Conservation (phyloP, 257 asterid genomes). For the Gentiana macrophylla region DNA sequence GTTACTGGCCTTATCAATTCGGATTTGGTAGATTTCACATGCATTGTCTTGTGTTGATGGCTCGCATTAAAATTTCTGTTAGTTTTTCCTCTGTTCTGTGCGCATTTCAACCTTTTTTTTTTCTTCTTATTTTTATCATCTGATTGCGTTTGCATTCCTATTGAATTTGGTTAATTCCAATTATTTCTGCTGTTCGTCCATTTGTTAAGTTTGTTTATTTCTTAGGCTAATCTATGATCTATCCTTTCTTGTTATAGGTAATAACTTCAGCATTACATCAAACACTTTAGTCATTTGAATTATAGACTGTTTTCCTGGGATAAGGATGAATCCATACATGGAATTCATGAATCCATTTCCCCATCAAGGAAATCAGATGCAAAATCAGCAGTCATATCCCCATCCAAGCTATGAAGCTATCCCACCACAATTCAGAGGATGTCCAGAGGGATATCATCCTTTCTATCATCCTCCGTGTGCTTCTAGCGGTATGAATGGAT, state of each 20-base stretch:
- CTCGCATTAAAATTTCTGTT: neutral
- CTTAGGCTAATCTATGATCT: too few species aligned
- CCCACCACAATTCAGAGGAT: constrained; percentile 19
- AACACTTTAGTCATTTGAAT: neutral
- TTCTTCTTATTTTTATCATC: too few species aligned
- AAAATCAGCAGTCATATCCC: constrained; percentile 17
- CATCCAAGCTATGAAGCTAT: constrained; percentile 20
- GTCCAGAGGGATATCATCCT: constrained; percentile 22
- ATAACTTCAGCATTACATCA: neutral
- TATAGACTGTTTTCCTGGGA: neutral
- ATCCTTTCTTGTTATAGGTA: neutral
- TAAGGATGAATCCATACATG: constrained; percentile 38
- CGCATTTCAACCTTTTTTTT: neutral
- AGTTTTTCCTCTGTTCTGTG: neutral
- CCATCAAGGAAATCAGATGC: constrained; percentile 29
- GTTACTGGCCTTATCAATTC: neutral
- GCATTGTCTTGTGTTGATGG: neutral
- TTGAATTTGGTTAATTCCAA: neutral
- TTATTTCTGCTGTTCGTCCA: neutral
- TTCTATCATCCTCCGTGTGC: constrained; percentile 29
- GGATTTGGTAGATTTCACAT: too few species aligned
- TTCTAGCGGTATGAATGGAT: constrained; percentile 27
- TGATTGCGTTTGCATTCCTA: neutral
- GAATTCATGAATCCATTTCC: constrained; percentile 26
- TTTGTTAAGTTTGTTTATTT: too few species aligned